Base-by-base conservation (phyloP, 2,329 filamentous ascomycete genomes). In the Taxawa tesnikishii region DNA sequence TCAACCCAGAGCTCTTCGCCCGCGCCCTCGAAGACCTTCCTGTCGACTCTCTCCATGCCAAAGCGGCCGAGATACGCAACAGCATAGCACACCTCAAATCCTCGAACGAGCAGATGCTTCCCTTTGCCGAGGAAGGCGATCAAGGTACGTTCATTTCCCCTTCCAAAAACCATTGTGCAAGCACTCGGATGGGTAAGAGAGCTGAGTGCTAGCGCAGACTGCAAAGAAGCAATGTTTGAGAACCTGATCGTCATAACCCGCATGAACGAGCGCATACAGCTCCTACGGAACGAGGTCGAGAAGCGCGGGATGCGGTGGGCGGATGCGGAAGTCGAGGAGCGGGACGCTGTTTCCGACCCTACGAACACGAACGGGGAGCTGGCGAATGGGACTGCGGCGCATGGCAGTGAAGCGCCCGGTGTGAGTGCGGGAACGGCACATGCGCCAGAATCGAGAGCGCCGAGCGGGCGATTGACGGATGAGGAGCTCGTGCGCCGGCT, bases 51-150 rank as follows among this genome's bases (percentile, higher is more conserved):
- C 74, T 87, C 5, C 75, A 80, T 56, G 66, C 79, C 55, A 85
- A 85, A 57, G 71, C 79, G 37, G 70, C 79, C 49, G 82, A 87
- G 54, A 67, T 87, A 39, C 73, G 72, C 51, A 85, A 84, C 67
- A 73, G 67, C 45, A 77, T 85, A 49, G 67, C 70, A 15, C 79
- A 87, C 55, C 73, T 87, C 15, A 70, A 77, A 47, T 75, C 75
- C 53, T 81, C 75, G 41, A 87, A 85, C 59, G 68, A 70, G 41
- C 73, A 85, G 53, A 74, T 85, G 37, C 63, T 68, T 34, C 78
- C 79, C 19, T 84, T 73, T 45, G 76, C 78, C 34, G 66, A 74
- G 28, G 57, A 62, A 15, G 67, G 75, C 11, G 81, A 87, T 33
- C 38, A 40, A 15, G 35, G 35, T 37, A 26, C 6, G 19, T 23